Conservation (phyloP, 23 red algal genomes). For the Gracilariopsis chorda region DNA sequence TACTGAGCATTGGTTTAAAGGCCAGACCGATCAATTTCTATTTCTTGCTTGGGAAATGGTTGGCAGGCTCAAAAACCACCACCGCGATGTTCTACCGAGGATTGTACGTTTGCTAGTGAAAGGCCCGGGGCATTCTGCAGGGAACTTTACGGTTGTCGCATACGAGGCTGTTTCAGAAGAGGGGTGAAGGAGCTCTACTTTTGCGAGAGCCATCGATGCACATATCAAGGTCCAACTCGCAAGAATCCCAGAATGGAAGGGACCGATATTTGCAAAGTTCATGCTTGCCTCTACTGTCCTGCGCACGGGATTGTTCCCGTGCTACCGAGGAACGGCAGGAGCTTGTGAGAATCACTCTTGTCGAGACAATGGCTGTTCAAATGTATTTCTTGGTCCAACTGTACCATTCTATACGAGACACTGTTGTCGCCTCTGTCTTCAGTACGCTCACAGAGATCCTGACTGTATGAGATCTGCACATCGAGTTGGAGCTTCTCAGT, state of each 20-base stretch:
- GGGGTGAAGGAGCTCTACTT: not conserved
- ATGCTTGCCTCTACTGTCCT: conserved; percentile 1
- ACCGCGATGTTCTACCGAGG: conserved; percentile 28
- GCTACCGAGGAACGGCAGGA: not conserved
- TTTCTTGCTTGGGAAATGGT: conserved; percentile 38
- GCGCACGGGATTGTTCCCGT: not conserved
- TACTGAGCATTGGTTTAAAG: conserved; percentile 34
- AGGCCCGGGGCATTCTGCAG: not conserved
- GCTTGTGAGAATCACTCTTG: conserved; percentile 33
- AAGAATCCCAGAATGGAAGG: not conserved
- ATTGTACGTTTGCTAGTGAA: not conserved
- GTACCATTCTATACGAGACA: conserved; percentile 1
- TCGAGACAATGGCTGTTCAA: not conserved
- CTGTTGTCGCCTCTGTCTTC: not conserved
- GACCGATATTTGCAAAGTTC: not conserved
- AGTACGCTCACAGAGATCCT: not conserved
- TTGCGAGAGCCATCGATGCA: conserved; percentile 16
- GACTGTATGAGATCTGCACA: not conserved
- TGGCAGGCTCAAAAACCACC: conserved; percentile 11
- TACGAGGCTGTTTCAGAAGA: not conserved
- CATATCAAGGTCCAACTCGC: not conserved
- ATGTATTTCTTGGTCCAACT: not conserved
- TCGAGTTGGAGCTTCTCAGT: not conserved
- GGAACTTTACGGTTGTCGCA: not conserved
- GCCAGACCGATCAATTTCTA: not conserved